phyloP scores from a whole-genome alignment of 2,329 filamentous ascomycete species.

The Colletotrichum zoysiae region DNA sequence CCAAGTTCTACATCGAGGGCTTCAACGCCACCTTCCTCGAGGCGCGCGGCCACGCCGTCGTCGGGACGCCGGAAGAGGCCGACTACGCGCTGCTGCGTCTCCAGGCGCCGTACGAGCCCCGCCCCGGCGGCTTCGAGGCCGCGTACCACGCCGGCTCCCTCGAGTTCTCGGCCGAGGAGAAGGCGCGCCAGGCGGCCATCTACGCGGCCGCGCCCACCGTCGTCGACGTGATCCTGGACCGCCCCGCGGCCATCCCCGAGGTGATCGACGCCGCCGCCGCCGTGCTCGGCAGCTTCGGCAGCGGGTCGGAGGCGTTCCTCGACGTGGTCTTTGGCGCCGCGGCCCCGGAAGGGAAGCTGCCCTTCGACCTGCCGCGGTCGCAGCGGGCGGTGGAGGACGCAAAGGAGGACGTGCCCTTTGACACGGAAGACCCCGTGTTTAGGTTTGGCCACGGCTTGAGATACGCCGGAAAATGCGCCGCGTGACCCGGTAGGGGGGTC shows the following conservation, averaged over 20 bases:
- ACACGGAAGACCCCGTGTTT: conserved; percentile 48
- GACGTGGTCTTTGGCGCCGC: conserved; percentile 57
- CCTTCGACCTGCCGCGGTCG: conserved; percentile 61
- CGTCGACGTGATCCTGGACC: conserved; percentile 59
- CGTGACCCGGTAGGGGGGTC: neutral
- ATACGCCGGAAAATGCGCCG: conserved; percentile 23
- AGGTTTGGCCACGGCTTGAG: conserved; percentile 48
- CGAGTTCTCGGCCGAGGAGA: conserved; percentile 52
- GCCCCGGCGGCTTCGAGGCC: conserved; percentile 55
- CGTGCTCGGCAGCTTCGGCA: conserved; percentile 57
- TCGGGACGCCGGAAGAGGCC: conserved; percentile 53
- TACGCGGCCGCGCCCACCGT: conserved; percentile 55
- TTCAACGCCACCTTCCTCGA: conserved; percentile 41
- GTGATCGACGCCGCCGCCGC: conserved; percentile 54
- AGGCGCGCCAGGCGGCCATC: conserved; percentile 49
- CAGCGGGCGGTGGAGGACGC: conserved; percentile 55
- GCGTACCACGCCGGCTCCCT: conserved; percentile 56
- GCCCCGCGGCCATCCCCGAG: conserved; percentile 57
- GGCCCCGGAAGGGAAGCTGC: conserved; percentile 56
- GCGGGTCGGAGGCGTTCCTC: conserved; percentile 56
- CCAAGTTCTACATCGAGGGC: conserved; percentile 44
- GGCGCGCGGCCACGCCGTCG: conserved; percentile 49
- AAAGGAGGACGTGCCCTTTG: conserved; percentile 48
- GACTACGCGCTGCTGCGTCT: conserved; percentile 58
- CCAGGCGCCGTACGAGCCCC: conserved; percentile 54